phyloP scores from a whole-genome alignment of 192 early-diverging fungal genomes.

The Backusella parvicylindrica region DNA sequence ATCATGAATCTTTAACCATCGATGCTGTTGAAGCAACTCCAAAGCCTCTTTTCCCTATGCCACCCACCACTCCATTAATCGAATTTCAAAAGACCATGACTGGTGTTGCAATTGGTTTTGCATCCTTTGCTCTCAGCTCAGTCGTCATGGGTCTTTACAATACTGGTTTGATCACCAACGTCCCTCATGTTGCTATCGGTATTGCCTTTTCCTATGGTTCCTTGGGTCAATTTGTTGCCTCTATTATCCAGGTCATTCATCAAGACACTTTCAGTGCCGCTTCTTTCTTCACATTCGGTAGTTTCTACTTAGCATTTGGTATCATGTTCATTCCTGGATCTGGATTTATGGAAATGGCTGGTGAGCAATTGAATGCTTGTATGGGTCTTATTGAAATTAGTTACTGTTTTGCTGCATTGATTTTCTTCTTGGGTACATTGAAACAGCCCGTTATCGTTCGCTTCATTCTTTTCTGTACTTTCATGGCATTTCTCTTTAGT shows the following conservation, averaged over 20 bases:
- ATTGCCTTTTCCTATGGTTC: constrained; percentile 6
- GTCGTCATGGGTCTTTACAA: constrained; percentile 14
- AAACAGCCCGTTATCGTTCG: constrained; percentile 7
- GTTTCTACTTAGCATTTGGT: constrained; percentile 16
- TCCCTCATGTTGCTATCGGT: constrained; percentile 16
- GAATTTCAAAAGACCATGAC: neutral
- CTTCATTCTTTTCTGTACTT: constrained; percentile 2
- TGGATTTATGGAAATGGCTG: neutral
- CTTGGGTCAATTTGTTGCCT: constrained; percentile 12
- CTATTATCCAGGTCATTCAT: neutral
- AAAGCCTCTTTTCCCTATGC: neutral
- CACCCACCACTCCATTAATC: neutral
- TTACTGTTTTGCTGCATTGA: neutral
- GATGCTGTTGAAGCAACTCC: neutral
- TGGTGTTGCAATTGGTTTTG: constrained; percentile 12
- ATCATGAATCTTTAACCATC: constrained; percentile 3
- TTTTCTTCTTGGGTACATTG: constrained; percentile 18
- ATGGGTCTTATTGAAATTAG: neutral
- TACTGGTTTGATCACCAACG: neutral
- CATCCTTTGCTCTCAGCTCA: constrained; percentile 6
- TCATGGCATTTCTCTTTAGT: constrained; percentile 9
- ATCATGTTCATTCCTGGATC: constrained; percentile 18
- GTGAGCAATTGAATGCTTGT: neutral
- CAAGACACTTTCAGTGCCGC: constrained; percentile 17
- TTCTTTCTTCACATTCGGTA: constrained; percentile 4